Percentiles rank a stretch among this genome's conserved stretches.
These are phyloP conservation scores for Aspergillus bridgeri DNA, from an alignment of 495 filamentous ascomycete genomes.

Conservation along the genomic window DNA sequence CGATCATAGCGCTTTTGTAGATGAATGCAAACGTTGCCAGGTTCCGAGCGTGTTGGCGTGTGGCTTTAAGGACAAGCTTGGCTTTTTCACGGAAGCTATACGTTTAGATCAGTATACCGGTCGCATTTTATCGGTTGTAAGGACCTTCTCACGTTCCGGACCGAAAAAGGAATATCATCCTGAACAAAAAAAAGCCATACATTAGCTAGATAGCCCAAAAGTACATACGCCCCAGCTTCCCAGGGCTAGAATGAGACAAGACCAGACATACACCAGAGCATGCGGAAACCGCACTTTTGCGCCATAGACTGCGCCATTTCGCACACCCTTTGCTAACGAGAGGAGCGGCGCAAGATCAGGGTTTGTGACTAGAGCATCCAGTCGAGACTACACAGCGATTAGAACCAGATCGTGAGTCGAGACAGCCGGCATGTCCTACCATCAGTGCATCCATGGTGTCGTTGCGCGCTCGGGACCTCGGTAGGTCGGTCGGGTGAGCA, in stretches of 20 bases:
- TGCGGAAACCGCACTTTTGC: slow-evolving; percentile 98
- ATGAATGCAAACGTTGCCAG: slow-evolving; percentile 84
- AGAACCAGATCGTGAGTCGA: background rate
- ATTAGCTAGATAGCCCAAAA: slow-evolving; percentile 5
- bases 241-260: background rate
- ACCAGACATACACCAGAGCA: slow-evolving; percentile 72
- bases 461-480: slow-evolving; percentile 27
- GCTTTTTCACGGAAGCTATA: slow-evolving; percentile 72
- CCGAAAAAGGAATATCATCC: slow-evolving; percentile 94
- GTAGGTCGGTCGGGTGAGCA: slow-evolving; percentile 19
- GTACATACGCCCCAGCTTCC: background rate
- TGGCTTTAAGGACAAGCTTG: slow-evolving; percentile 75
- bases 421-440: slow-evolving; percentile 20
- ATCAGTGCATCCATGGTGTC: slow-evolving; percentile 40
- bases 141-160: slow-evolving; percentile 65
- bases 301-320: slow-evolving; percentile 96
- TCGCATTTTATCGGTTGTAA: slow-evolving; percentile 1
- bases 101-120: slow-evolving; percentile 10
- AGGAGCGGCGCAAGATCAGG: slow-evolving; percentile 79
- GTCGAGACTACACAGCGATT: slow-evolving; percentile 26
- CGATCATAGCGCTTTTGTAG: slow-evolving; percentile 78
- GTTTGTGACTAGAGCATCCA: slow-evolving; percentile 73
- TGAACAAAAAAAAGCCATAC: slow-evolving; percentile 25
- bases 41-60: slow-evolving; percentile 85
- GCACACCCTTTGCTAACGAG: slow-evolving; percentile 79